Base-by-base conservation (phyloP, 345 rosid species). In the Gossypium anomalum region DNA sequence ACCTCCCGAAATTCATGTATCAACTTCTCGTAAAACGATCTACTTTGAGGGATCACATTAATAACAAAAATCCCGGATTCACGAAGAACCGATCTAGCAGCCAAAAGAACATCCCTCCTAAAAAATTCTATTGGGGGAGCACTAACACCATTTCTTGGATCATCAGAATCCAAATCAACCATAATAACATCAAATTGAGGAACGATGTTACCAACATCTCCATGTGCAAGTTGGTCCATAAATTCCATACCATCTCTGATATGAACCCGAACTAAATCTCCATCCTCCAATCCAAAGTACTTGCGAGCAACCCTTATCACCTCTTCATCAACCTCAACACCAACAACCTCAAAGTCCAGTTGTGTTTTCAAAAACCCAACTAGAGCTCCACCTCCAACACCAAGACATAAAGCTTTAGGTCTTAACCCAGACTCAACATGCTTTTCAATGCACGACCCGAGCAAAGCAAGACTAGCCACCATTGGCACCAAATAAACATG, bases 121-220 rank as follows among this genome's bases (percentile, higher is more conserved):
- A 89, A 67, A 80, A 91, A 88, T 72, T 87, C 93, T 44, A 80
- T 9, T 1, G 97, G 98, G 8, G 98, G 98, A 66, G 97, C 96
- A 71, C 82, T 83, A 23, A 83, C 41, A 52, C 95, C 94, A 44
- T 77, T 86, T 43, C 78, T 60, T 9, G 80, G 78, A 83, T 90
- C 87, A 16, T 51, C 78, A 0, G 93, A 86, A 80, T 95, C 94
- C 22, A 95, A 79, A 86, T 95, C 96, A 81, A 95, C 90, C 98
- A 91, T 89, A 67, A 91, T 72, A 15, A 83, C 90, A 58, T 58
- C 62, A 12, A 58, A 58, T 38, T 22, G 27, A 12, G 62, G 29
- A 22, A 10, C 34, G 23, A 78, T 61, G 56, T 25, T 58, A 49
- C 16, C 58, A 44, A 67, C 29, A 38, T 27, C 78, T 64, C 7